Evolutionary conservation across 2,329 filamentous ascomycete genomes (phyloP).

Genomic region (Botrytis byssoidea): DNA sequence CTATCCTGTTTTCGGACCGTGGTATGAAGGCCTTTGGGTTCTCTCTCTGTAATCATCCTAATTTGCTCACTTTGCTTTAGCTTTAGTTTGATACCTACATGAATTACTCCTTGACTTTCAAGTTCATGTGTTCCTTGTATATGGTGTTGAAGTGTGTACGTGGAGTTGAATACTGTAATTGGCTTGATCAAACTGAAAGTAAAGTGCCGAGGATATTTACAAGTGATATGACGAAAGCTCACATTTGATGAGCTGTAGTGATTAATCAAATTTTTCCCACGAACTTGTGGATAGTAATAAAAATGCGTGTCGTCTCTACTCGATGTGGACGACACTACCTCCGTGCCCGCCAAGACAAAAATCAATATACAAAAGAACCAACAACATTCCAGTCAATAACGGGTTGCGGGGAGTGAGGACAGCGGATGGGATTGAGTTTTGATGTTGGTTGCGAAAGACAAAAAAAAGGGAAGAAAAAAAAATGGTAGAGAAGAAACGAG

Average conservation of each 20-base stretch:
- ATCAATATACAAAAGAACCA: neutral
- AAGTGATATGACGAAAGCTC: neutral
- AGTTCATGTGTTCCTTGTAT: neutral
- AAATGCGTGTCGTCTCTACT: neutral
- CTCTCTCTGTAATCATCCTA: neutral
- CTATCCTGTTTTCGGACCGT: neutral
- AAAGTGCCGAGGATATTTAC: neutral
- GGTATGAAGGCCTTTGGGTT: neutral
- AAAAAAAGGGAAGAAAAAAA: neutral
- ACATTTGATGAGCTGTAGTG: neutral
- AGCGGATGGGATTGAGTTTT: neutral
- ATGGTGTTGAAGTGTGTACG: neutral
- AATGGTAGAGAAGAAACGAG: neutral
- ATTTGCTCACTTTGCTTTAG: neutral
- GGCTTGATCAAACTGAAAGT: neutral
- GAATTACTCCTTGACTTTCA: neutral
- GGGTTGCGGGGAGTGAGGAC: neutral
- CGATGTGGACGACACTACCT: neutral
- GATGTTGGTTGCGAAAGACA: neutral
- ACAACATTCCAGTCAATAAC: neutral
- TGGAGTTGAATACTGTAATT: neutral
- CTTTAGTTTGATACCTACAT: conserved; percentile 8
- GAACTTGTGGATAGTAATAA: neutral
- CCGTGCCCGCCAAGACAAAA: neutral
- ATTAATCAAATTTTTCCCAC: neutral